Evolutionary conservation across 2,329 filamentous ascomycete species (phyloP).

Genomic region (Metarhizium sp.): DNA sequence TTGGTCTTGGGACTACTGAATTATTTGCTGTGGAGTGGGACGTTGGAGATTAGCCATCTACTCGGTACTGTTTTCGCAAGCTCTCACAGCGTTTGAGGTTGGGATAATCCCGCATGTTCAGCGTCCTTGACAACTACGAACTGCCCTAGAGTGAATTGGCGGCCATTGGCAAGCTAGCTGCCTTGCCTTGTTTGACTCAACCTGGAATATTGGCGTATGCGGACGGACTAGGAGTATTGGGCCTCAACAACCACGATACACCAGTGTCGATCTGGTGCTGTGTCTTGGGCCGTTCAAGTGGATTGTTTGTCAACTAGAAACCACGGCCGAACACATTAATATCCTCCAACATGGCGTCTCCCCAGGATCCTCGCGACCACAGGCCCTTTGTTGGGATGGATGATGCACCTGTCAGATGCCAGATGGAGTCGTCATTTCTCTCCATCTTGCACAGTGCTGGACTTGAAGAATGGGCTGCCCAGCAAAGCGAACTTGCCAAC

Average conservation of each 20-base stretch:
- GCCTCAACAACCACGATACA: not conserved
- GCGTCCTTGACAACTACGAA: not conserved
- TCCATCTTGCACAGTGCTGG: constrained; percentile 6
- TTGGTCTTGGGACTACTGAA: too few relatives aligned
- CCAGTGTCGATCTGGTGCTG: not conserved
- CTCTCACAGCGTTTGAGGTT: too few relatives aligned
- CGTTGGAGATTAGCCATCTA: too few relatives aligned
- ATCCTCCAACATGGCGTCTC: not conserved
- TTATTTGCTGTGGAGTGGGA: too few relatives aligned
- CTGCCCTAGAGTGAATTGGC: not conserved
- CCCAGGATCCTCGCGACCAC: constrained; percentile 1
- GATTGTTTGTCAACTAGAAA: not conserved
- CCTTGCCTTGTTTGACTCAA: not conserved
- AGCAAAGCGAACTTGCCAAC: not conserved
- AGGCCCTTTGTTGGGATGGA: constrained; percentile 4
- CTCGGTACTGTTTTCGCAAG: too few relatives aligned
- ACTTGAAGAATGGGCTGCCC: constrained; percentile 9
- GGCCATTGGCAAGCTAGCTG: not conserved
- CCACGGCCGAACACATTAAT: not conserved
- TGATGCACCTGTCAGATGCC: constrained; percentile 6
- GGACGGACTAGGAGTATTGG: not conserved
- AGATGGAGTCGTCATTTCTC: constrained; percentile 8
- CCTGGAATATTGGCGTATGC: not conserved
- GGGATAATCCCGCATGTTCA: not conserved
- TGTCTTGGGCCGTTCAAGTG: too few relatives aligned